These are phyloP conservation scores for Discostella pseudostelligera DNA, from an alignment of 108 stramenopile species.

Conservation along the genomic window DNA sequence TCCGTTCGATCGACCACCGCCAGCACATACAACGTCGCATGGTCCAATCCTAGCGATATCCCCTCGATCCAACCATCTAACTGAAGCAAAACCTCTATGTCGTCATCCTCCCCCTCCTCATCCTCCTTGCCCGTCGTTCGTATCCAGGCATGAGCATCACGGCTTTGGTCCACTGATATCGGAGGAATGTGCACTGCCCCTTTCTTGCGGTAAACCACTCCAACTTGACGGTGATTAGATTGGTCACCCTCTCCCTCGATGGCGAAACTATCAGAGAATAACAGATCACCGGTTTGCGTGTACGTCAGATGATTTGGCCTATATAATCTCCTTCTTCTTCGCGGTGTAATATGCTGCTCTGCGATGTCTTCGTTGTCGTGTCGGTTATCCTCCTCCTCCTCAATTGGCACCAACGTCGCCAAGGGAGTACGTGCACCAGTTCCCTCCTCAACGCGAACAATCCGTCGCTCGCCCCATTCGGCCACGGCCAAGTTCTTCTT, in stretches of 20 bases:
- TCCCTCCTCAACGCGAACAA: conserved; percentile 64
- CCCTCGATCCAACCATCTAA: conserved; percentile 48
- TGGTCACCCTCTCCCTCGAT: conserved; percentile 1
- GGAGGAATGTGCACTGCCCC: conserved; percentile 52
- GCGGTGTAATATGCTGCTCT: neutral
- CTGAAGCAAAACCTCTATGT: conserved; percentile 36
- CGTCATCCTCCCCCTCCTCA: conserved; percentile 16
- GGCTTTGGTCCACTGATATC: conserved; percentile 58
- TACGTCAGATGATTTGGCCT: conserved; percentile 55
- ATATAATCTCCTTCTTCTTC: conserved; percentile 29
- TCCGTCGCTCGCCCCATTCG: conserved; percentile 77
- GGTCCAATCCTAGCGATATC: conserved; percentile 49
- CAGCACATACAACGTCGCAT: conserved; percentile 41
- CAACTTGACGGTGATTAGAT: conserved; percentile 6
- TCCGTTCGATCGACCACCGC: neutral
- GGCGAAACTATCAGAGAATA: conserved; percentile 44
- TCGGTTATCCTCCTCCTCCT: neutral
- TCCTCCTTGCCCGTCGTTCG: conserved; percentile 10
- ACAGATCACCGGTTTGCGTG: conserved; percentile 74
- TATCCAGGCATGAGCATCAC: conserved; percentile 68
- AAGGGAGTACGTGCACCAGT: conserved; percentile 78
- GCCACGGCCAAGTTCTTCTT: conserved; percentile 49
- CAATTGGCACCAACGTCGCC: conserved; percentile 38
- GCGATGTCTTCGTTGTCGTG: neutral
- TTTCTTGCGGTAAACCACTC: conserved; percentile 49